Evolutionary conservation across 306 rosid genomes (phyloP), one percentile per base, ranked within the genome.

Genomic region (Ormosia emarginata): DNA sequence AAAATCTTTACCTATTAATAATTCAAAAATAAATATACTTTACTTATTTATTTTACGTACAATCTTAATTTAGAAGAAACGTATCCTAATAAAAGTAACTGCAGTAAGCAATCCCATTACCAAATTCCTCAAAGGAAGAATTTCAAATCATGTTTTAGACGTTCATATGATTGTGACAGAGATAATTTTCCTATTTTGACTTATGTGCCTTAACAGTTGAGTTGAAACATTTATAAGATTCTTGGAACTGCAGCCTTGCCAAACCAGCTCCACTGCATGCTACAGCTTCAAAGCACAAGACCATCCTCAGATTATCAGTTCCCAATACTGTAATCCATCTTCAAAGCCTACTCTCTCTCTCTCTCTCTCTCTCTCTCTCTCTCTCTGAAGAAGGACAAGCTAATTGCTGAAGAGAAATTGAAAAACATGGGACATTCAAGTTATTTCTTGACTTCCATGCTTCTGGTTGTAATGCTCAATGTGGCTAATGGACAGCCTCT

Each of bases 401-500:
- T 77, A 70, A 75, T 72, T 72, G 40, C 79, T 41, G 47, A 82
- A 80, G 76, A 62, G 70, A 70, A 63, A 14, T 32, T 41, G 56
- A 47, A 65, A 9, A 32, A 1, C 1, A 89, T 89, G 96, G 75
- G 47, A 7, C n/a, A 39, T 44, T 55, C 81, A 63, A 79, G 85
- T 59, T 81, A 81, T 83, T 67, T 30, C 37, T 74, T 86, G 55
- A 67, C 72, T 71, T 79, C 24, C 46, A 65, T 81, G 34, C 40
- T 85, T 84, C 68, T 85, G 67, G 40, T 86, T 82, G 30, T 83
- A 40, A 14, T 78, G 78, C 46, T 86, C 74, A 71, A 66, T 75
- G 71, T 68, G 80, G 85, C 78, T 59, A 74, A 86, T 63, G 94
- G 87, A 32, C 92, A 90, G 76, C 87, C 92, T 52, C 83, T 89